These are phyloP conservation scores for Penicillium herquei DNA, from an alignment of 495 filamentous ascomycete species.

Conservation along the genomic window DNA sequence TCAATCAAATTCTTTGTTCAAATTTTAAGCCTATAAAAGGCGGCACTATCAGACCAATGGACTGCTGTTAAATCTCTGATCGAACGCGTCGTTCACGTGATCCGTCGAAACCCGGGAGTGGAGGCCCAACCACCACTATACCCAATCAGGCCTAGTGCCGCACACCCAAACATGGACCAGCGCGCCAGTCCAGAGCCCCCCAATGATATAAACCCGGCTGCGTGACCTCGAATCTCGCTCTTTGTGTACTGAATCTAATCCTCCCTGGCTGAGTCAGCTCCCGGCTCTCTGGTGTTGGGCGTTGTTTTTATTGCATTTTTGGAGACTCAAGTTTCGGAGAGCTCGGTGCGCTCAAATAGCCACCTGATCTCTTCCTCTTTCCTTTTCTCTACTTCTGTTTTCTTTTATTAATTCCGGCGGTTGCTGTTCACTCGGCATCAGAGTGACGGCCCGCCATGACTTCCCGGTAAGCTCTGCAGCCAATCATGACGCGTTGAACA, in stretches of 20 bases:
- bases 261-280: slow-evolving; percentile 27
- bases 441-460: slow-evolving; percentile 46
- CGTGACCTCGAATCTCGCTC: slow-evolving; percentile 45
- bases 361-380: slow-evolving; percentile 13
- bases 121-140: slow-evolving; percentile 29
- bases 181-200: slow-evolving; percentile 44
- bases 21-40: too few species aligned
- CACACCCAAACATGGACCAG: slow-evolving; percentile 45
- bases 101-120: slow-evolving; percentile 33
- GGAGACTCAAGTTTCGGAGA: slow-evolving; percentile 4
- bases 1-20: too few species aligned
- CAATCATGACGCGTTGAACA: slow-evolving; percentile 32
- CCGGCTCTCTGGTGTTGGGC: slow-evolving; percentile 19
- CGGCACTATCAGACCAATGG: too few species aligned
- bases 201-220: slow-evolving; percentile 54
- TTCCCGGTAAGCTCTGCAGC: slow-evolving; percentile 47
- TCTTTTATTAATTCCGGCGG: slow-evolving; percentile 15
- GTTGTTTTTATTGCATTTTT: slow-evolving; percentile 16
- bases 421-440: slow-evolving; percentile 27
- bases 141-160: slow-evolving; percentile 27
- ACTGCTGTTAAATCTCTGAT: slow-evolving; percentile 3
- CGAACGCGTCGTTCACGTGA: slow-evolving; percentile 37
- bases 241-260: slow-evolving; percentile 31
- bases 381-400: slow-evolving; percentile 13
- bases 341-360: slow-evolving; percentile 11